phyloP scores from a whole-genome alignment of 179 eudicot genomes.

The Actinidia polygama region DNA sequence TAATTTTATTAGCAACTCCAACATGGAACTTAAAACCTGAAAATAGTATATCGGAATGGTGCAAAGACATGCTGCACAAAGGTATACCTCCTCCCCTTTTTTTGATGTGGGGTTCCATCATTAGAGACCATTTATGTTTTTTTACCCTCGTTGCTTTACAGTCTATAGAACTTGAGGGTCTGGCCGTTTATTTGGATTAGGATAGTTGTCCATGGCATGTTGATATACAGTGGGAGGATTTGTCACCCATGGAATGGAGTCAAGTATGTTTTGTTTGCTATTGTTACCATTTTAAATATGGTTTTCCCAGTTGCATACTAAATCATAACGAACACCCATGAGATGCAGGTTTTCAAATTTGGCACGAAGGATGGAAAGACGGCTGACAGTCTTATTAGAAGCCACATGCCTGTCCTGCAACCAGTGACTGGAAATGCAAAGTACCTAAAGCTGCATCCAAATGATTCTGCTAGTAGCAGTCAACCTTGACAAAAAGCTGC shows the following conservation, averaged over 20 bases:
- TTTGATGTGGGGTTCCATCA: not conserved
- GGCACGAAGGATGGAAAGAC: conserved; percentile 81
- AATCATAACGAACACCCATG: conserved; percentile 11
- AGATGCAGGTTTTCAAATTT: conserved; percentile 72
- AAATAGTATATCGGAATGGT: no score
- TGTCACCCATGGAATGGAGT: conserved; percentile 86
- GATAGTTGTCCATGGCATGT: conserved; percentile 84
- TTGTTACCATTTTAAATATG: not conserved
- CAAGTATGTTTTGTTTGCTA: conserved; percentile 53
- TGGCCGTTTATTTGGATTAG: conserved; percentile 90
- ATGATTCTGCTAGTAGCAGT: conserved; percentile 48
- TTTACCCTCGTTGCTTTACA: conserved; percentile 31
- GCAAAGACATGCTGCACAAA: no score
- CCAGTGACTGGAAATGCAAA: conserved; percentile 94
- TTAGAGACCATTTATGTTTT: not conserved
- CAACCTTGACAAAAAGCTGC: conserved; percentile 82
- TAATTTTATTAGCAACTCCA: no score
- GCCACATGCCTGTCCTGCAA: conserved; percentile 80
- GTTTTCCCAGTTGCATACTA: not conserved
- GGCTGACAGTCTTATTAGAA: conserved; percentile 40
- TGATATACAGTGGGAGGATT: conserved; percentile 80
- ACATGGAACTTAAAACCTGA: no score
- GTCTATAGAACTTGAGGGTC: conserved; percentile 81
- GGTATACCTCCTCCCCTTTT: no score
- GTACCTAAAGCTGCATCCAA: conserved; percentile 65